These are phyloP conservation scores for Lachancea nothofagi DNA, from an alignment of 805 yeast species.

Conservation along the genomic window DNA sequence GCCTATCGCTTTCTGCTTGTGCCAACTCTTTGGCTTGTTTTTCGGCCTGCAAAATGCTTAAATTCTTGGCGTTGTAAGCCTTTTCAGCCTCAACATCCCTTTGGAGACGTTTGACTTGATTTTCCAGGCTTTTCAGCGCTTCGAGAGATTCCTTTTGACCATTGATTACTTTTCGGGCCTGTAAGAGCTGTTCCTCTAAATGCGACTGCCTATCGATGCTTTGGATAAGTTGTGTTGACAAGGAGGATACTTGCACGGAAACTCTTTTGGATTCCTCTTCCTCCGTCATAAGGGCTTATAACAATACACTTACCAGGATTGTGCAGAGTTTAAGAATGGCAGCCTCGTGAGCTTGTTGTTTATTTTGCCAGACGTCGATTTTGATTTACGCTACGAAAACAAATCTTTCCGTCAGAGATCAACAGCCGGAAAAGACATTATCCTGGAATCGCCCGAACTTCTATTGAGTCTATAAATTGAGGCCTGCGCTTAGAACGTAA, in stretches of 20 bases:
- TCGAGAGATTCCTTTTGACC: constrained; percentile 19
- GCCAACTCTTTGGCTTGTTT: constrained; percentile 42
- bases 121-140: constrained; percentile 29
- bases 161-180: constrained; percentile 34
- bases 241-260: constrained; percentile 48
- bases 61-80: constrained; percentile 23
- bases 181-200: constrained; percentile 46
- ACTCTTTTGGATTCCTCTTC: constrained; percentile 40
- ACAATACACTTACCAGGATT: too few species aligned
- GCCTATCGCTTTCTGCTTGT: constrained; percentile 51
- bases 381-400: too few species aligned
- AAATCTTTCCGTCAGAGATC: too few species aligned
- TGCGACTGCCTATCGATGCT: constrained; percentile 53
- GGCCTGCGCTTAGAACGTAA: too few species aligned
- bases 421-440: too few species aligned
- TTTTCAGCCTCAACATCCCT: constrained; percentile 8
- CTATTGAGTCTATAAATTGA: too few species aligned
- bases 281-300: constrained; percentile 7
- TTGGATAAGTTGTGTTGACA: constrained; percentile 56
- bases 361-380: too few species aligned
- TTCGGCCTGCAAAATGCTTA: constrained; percentile 25
- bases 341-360: too few species aligned
- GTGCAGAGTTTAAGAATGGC: too few species aligned
- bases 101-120: constrained; percentile 30
- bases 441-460: too few species aligned